Percentiles rank a stretch among this genome's conserved stretches.
These are phyloP conservation scores for Irpex sp. DNA, from an alignment of 1,284 basidiomycete species.

Conservation along the genomic window DNA sequence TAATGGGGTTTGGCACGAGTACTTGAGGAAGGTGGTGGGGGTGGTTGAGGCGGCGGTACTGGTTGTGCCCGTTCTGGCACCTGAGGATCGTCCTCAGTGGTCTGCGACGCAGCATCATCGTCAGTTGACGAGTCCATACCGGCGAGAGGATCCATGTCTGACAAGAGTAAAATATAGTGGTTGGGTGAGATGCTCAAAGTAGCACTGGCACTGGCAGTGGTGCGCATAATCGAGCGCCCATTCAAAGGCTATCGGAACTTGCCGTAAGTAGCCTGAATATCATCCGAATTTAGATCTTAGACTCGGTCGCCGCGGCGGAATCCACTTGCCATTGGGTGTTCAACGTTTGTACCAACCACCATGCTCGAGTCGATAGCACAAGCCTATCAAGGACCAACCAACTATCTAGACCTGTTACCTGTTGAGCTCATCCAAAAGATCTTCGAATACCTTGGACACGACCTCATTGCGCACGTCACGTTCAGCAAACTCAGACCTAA, in stretches of 20 bases:
- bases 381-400: no score
- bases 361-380: no score
- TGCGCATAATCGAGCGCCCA: not conserved
- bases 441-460: no score
- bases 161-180: not conserved
- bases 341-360: no score
- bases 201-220: not conserved
- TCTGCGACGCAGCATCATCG: slow-evolving; percentile 75
- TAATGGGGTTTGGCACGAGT: slow-evolving; percentile 66
- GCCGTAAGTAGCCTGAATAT: not conserved
- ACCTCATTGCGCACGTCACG: no score
- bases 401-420: no score
- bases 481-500: no score
- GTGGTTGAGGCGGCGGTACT: slow-evolving; percentile 30
- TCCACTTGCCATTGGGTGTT: no score
- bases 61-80: slow-evolving; percentile 54
- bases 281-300: not conserved
- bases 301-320: no score
- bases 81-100: slow-evolving; percentile 79
- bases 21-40: slow-evolving; percentile 29
- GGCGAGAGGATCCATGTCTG: slow-evolving; percentile 17
- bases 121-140: slow-evolving; percentile 63
- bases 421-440: no score
- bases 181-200: not conserved
- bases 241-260: not conserved